Conservation (phyloP, 768 basidiomycete genomes). For the Xerocomus spinulosus region DNA sequence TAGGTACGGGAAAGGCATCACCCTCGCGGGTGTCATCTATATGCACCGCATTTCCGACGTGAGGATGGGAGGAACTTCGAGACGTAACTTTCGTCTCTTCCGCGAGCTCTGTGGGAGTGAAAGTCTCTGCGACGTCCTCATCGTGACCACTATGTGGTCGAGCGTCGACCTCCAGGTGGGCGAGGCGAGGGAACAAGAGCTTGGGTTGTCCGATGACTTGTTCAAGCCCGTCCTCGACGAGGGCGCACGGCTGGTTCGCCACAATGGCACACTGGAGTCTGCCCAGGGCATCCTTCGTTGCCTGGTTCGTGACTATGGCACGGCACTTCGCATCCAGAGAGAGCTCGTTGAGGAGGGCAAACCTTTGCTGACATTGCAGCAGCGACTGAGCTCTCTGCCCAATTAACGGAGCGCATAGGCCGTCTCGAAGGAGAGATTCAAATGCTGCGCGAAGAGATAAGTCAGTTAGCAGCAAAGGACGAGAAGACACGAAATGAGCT, state of each 20-base stretch:
- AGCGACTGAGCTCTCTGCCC: neutral
- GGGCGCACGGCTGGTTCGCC: neutral
- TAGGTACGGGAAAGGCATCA: neutral
- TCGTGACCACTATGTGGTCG: conserved; percentile 1
- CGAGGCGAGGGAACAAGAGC: neutral
- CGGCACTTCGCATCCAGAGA: neutral
- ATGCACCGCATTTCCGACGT: neutral
- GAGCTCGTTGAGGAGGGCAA: neutral
- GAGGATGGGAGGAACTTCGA: neutral
- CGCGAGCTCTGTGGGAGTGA: neutral
- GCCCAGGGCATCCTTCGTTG: neutral
- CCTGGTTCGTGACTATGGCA: neutral
- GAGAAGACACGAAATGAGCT: conserved; percentile 1
- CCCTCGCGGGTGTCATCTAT: neutral
- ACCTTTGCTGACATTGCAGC: neutral
- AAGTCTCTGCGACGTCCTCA: neutral
- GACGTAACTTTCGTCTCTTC: neutral
- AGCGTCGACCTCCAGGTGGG: neutral
- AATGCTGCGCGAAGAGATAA: neutral
- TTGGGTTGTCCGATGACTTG: neutral
- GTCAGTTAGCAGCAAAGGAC: neutral
- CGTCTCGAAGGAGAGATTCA: conserved; percentile 1
- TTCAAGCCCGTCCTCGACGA: neutral
- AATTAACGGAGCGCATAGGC: neutral
- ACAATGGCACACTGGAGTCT: neutral